Conservation (phyloP, 768 basidiomycete genomes). For the Tulasnella calospora region DNA sequence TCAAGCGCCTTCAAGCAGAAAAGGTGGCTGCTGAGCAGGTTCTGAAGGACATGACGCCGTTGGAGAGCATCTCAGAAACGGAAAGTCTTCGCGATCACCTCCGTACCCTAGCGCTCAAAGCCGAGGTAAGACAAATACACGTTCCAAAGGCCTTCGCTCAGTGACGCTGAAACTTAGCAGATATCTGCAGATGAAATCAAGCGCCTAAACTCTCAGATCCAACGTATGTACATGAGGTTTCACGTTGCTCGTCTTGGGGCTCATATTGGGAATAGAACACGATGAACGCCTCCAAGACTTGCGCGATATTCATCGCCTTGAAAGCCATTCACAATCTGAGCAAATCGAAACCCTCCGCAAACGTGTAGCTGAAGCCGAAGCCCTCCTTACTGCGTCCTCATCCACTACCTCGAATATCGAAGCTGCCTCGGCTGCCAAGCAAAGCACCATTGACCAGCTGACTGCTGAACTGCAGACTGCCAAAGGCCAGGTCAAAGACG, state of each 20-base stretch:
- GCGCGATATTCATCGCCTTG: slow-evolving; percentile 73
- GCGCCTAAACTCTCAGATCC: slow-evolving; percentile 64
- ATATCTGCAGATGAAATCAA: slow-evolving; percentile 73
- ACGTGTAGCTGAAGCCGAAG: slow-evolving; percentile 67
- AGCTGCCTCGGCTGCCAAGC: slow-evolving; percentile 49
- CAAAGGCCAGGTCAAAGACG: slow-evolving; percentile 70
- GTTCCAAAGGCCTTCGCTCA: neutral
- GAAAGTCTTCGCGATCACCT: slow-evolving; percentile 71
- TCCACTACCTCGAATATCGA: slow-evolving; percentile 35
- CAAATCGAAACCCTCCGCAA: slow-evolving; percentile 65
- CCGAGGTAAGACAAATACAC: slow-evolving; percentile 52
- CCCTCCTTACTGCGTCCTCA: slow-evolving; percentile 53
- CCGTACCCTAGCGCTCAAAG: slow-evolving; percentile 57
- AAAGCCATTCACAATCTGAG: slow-evolving; percentile 70
- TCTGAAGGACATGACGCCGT: slow-evolving; percentile 63
- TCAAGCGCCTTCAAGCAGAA: slow-evolving; percentile 69
- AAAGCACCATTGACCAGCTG: slow-evolving; percentile 55
- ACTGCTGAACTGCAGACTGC: slow-evolving; percentile 57
- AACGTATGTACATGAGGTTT: slow-evolving; percentile 48
- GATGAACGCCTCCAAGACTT: slow-evolving; percentile 80
- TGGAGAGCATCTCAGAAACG: slow-evolving; percentile 60
- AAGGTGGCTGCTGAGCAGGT: slow-evolving; percentile 62
- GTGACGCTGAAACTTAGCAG: slow-evolving; percentile 37
- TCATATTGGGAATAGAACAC: slow-evolving; percentile 52
- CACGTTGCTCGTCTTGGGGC: neutral